Base-by-base conservation (phyloP, 1,139 yeast species). In the Hemisphaericaspora subhashii region DNA sequence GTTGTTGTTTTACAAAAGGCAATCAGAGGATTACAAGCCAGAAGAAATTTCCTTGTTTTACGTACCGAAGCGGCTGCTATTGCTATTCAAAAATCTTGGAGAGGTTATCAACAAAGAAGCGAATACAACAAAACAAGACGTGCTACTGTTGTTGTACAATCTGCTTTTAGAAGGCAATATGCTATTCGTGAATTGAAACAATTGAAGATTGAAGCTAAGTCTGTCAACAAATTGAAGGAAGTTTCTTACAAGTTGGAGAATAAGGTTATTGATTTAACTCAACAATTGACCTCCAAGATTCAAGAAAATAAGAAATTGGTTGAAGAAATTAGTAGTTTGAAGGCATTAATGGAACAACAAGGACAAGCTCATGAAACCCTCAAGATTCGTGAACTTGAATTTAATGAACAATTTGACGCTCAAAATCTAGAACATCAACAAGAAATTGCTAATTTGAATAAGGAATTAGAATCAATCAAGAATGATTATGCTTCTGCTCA, bases 251-350 rank as follows among this genome's bases (percentile, higher is more conserved):
- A 86, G 59, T 77, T 92, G 55, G 98, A 94, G 62, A 92, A 90
- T 64, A 92, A 92, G 72, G 98, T 94, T 17, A 89, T 92, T 48
- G 96, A 90, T 62, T 78, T 94, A 49, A 89, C 96, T 1, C 96
- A 90, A 60, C 79, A 83, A 8, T 72, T 90, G 50, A 81, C 95
- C 1, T 64, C 82, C 20, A 85, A 86, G 63, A 81, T 83, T 30
- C 85, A 79, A 53, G 96, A 88, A 53, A 90, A 89, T 63, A 85
- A 83, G 66, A 76, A 74, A 44, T 72, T 90, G 55, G 73, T 79
- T 48, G 65, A 66, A 11, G 86, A 86, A 53, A 77, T 90, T 41
- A 74, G 78, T 16, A 62, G 61, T 53, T 71, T 74, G 56, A 83
- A 80, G 54, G 58, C 55, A 16, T 68, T 80, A 36, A 68, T 85